phyloP scores from a whole-genome alignment of 2,329 filamentous ascomycete species.

The Trichoderma sp. region DNA sequence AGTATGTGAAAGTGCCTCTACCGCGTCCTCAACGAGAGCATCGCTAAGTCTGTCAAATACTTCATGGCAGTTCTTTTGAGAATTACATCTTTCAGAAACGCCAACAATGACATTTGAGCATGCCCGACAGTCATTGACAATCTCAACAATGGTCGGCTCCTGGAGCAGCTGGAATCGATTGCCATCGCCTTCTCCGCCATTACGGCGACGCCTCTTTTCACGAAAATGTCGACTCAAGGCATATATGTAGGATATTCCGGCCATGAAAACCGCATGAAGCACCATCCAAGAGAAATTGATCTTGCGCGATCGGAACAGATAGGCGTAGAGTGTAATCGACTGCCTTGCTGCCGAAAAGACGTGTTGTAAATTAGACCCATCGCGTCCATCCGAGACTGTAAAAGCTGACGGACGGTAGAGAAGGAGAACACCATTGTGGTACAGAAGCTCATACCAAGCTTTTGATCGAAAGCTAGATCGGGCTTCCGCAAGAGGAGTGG shows the following conservation, averaged over 20 bases:
- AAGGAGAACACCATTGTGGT: slow-evolving; percentile 46
- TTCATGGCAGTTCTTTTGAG: slow-evolving; percentile 42
- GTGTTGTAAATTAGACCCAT: slow-evolving; percentile 35
- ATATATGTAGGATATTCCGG: slow-evolving; percentile 47
- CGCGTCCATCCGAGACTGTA: slow-evolving; percentile 25
- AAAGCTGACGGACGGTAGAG: slow-evolving; percentile 44
- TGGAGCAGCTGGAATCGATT: slow-evolving; percentile 27
- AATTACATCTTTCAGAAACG: slow-evolving; percentile 45
- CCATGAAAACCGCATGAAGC: slow-evolving; percentile 50
- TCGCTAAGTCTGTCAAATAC: slow-evolving; percentile 46
- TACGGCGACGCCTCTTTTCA: neutral
- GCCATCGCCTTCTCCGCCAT: neutral
- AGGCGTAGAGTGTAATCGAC: slow-evolving; percentile 45
- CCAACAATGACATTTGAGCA: slow-evolving; percentile 49
- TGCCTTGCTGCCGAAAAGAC: slow-evolving; percentile 43
- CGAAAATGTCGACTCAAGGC: slow-evolving; percentile 33
- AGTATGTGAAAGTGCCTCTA: slow-evolving; percentile 31
- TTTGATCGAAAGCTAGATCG: slow-evolving; percentile 43
- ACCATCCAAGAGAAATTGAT: slow-evolving; percentile 54
- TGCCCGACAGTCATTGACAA: slow-evolving; percentile 44
- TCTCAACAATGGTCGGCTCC: slow-evolving; percentile 43
- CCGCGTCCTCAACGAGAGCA: slow-evolving; percentile 43
- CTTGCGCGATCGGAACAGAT: slow-evolving; percentile 44
- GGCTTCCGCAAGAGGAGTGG: slow-evolving; percentile 22
- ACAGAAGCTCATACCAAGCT: slow-evolving; percentile 46